Percentiles rank a stretch among this genome's conserved stretches.
phyloP scores from a whole-genome alignment of 2,329 filamentous ascomycete genomes.

The Tolypocladium nubicola region DNA sequence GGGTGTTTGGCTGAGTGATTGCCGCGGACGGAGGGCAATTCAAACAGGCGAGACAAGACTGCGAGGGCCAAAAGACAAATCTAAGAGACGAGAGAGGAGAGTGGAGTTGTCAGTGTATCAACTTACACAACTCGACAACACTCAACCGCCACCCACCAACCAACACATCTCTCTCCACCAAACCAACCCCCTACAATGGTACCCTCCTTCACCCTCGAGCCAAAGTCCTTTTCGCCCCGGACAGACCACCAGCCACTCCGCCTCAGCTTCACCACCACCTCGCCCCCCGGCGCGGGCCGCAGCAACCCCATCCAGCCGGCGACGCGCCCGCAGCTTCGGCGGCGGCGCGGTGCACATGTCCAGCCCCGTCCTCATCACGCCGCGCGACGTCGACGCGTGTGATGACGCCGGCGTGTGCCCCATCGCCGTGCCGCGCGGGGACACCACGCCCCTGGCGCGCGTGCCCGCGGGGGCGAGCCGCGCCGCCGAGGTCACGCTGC shows the following conservation, averaged over 20 bases:
- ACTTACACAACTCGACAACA: background rate
- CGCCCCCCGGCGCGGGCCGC: background rate
- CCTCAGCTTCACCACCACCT: constrained; percentile 4
- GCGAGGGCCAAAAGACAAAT: background rate
- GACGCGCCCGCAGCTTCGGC: constrained; percentile 5
- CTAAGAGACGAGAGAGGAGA: background rate
- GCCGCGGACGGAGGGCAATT: background rate
- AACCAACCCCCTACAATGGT: background rate
- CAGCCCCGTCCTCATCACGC: background rate
- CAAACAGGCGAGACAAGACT: background rate
- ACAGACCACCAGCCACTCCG: background rate
- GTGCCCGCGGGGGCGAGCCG: background rate
- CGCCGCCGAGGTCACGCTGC: background rate
- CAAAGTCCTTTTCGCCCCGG: background rate
- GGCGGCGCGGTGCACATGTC: background rate
- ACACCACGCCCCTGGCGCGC: background rate
- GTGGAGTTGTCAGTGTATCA: background rate
- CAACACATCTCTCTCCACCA: background rate
- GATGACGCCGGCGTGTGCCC: background rate
- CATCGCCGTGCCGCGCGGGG: background rate
- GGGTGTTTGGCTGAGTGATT: background rate
- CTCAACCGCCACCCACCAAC: background rate
- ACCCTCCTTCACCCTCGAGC: background rate
- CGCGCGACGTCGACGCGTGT: constrained; percentile 1
- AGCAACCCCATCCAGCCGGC: constrained; percentile 4